A percentile compares a stretch with the other conserved stretches of the same genome.
These are phyloP conservation scores for Babesia ovis DNA, from an alignment of 169 alveolate genomes.

Conservation along the genomic window DNA sequence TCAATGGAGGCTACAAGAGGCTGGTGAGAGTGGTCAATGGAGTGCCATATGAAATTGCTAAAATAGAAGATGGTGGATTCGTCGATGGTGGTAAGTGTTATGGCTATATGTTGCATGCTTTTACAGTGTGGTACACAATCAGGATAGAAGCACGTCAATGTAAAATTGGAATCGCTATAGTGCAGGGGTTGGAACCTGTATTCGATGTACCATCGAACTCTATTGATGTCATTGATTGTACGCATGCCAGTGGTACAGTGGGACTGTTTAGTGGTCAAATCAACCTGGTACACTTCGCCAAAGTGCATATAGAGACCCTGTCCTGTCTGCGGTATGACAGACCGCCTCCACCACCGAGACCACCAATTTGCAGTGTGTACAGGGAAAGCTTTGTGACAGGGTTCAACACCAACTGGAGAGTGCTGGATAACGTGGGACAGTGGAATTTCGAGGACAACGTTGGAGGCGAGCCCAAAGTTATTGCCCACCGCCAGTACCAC, in stretches of 20 bases:
- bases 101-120: neutral
- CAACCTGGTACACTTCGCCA: constrained; percentile 72
- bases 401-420: constrained; percentile 47
- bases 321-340: constrained; percentile 74
- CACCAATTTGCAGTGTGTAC: constrained; percentile 79
- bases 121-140: constrained; percentile 79
- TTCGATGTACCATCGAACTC: constrained; percentile 70
- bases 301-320: constrained; percentile 74
- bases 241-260: constrained; percentile 76
- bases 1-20: constrained; percentile 81
- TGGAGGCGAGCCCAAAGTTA: constrained; percentile 80
- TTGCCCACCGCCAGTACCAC: constrained; percentile 71
- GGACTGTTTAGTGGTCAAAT: constrained; percentile 80
- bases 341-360: constrained; percentile 71
- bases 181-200: constrained; percentile 65
- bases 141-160: constrained; percentile 76
- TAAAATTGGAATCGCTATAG: constrained; percentile 55
- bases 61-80: constrained; percentile 72
- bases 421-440: constrained; percentile 34
- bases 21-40: constrained; percentile 83
- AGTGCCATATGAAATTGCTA: constrained; percentile 80
- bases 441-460: constrained; percentile 77
- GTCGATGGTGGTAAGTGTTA: constrained; percentile 48
- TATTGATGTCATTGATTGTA: constrained; percentile 78
- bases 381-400: constrained; percentile 36